Conservation (phyloP, 1,139 yeast genomes). For the Yamadazyma triangularis region DNA sequence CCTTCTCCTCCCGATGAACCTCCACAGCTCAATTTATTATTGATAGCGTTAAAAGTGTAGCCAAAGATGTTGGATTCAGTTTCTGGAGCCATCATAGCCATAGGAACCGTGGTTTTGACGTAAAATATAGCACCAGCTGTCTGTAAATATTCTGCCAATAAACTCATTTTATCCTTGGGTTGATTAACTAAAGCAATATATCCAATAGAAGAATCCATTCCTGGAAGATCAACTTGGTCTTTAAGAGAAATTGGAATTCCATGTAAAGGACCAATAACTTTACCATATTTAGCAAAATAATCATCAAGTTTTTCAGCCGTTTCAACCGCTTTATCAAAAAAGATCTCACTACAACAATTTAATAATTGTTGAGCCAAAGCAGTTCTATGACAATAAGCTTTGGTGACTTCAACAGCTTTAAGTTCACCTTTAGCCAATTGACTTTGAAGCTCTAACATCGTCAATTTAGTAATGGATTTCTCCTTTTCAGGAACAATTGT, state of each 20-base stretch:
- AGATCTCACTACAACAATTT: constrained; percentile 27
- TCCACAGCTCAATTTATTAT: constrained; percentile 19
- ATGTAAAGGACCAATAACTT: constrained; percentile 66
- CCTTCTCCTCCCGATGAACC: constrained; percentile 28
- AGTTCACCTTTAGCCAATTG: constrained; percentile 13
- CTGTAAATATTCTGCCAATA: constrained; percentile 46
- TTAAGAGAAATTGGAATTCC: constrained; percentile 75
- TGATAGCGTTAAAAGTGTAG: constrained; percentile 20
- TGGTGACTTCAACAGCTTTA: constrained; percentile 39
- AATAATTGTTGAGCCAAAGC: constrained; percentile 29
- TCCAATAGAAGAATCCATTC: constrained; percentile 52
- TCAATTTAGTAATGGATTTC: constrained; percentile 24
- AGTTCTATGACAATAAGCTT: constrained; percentile 48
- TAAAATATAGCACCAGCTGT: constrained; percentile 59
- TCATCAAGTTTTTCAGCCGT: constrained; percentile 27
- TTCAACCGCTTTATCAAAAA: constrained; percentile 27
- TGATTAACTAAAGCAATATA: constrained; percentile 42
- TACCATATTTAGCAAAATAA: constrained; percentile 45
- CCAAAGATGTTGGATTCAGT: constrained; percentile 12
- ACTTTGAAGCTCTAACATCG: constrained; percentile 1
- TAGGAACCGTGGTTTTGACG: constrained; percentile 36
- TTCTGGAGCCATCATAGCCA: constrained; percentile 14
- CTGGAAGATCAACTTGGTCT: constrained; percentile 60
- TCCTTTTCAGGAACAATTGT: constrained; percentile 23
- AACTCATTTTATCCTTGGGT: constrained; percentile 45